These are phyloP conservation scores for Takashimella koratensis DNA, from an alignment of 1,284 basidiomycete genomes.

Conservation along the genomic window DNA sequence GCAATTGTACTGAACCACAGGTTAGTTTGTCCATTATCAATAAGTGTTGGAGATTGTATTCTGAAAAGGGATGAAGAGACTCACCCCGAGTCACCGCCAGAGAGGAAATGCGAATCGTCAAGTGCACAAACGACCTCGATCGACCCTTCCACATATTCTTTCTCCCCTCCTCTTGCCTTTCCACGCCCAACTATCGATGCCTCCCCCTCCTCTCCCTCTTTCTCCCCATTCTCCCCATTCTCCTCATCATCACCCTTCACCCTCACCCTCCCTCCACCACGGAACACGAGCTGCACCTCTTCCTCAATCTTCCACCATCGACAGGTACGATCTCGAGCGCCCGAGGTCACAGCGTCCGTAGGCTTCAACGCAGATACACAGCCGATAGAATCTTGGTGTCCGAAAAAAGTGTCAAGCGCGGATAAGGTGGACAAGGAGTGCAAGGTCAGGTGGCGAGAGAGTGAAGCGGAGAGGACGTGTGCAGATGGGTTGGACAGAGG, in stretches of 20 bases:
- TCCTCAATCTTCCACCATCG: constrained; percentile 97
- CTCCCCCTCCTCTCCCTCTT: constrained; percentile 51
- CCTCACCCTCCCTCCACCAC: constrained; percentile 73
- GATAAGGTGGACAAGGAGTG: constrained; percentile 82
- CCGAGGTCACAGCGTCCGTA: constrained; percentile 81
- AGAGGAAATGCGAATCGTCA: constrained; percentile 87
- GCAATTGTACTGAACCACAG: constrained; percentile 81
- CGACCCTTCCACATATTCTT: constrained; percentile 60
- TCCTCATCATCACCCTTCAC: constrained; percentile 23
- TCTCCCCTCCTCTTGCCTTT: constrained; percentile 53
- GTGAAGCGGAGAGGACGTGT: constrained; percentile 81
- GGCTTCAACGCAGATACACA: constrained; percentile 73
- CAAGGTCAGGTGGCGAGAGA: constrained; percentile 87
- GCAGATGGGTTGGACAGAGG: constrained; percentile 62
- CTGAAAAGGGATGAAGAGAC: constrained; percentile 30
- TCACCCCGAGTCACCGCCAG: constrained; percentile 92
- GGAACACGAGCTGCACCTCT: constrained; percentile 91
- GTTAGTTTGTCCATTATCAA: too few species aligned
- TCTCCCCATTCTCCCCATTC: constrained; percentile 47
- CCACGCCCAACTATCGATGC: too few species aligned
- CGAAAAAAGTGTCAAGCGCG: constrained; percentile 95
- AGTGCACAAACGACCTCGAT: constrained; percentile 91
- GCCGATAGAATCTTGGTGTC: constrained; percentile 87
- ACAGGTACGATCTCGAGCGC: constrained; percentile 84
- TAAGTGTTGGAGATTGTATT: too few species aligned